A percentile compares a stretch with the other conserved stretches of the same genome.
phyloP scores from a whole-genome alignment of 257 asterid species.

The Forsythia viridissima region DNA sequence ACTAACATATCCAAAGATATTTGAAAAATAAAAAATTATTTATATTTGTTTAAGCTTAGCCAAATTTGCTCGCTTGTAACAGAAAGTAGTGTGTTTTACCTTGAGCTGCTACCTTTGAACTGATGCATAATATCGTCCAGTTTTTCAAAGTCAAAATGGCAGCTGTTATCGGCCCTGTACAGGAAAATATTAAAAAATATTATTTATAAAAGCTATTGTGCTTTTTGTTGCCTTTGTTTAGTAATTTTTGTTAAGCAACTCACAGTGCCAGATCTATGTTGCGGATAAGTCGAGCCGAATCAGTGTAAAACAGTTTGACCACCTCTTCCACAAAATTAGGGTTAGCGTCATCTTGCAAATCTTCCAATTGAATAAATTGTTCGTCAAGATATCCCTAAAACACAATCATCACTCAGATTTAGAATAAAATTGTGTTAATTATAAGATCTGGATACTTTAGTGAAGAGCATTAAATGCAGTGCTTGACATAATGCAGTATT shows the following conservation, averaged over 20 bases:
- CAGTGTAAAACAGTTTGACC: conserved; percentile 56
- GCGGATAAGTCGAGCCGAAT: conserved; percentile 61
- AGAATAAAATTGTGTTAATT: background rate
- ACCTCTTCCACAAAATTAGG: conserved; percentile 84
- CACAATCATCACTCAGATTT: background rate
- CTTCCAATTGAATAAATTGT: conserved; percentile 74
- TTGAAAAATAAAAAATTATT: background rate
- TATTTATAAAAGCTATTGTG: background rate
- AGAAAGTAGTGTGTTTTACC: conserved; percentile 35
- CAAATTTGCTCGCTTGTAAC: background rate
- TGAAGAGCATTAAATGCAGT: background rate
- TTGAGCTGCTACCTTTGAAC: conserved; percentile 85
- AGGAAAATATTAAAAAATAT: background rate
- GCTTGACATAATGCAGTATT: background rate
- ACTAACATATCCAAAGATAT: background rate
- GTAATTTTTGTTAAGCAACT: conserved; percentile 19
- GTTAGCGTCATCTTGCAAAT: conserved; percentile 74
- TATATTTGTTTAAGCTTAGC: too few species aligned
- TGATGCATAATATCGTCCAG: conserved; percentile 70
- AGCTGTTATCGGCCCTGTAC: conserved; percentile 39
- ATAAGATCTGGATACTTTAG: background rate
- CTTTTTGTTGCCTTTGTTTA: background rate
- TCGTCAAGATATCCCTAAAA: conserved; percentile 79
- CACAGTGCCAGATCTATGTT: conserved; percentile 60
- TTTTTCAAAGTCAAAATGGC: conserved; percentile 55